These are phyloP conservation scores for Circinella umbellata DNA, from an alignment of 371 early-diverging fungal genomes.

Conservation along the genomic window DNA sequence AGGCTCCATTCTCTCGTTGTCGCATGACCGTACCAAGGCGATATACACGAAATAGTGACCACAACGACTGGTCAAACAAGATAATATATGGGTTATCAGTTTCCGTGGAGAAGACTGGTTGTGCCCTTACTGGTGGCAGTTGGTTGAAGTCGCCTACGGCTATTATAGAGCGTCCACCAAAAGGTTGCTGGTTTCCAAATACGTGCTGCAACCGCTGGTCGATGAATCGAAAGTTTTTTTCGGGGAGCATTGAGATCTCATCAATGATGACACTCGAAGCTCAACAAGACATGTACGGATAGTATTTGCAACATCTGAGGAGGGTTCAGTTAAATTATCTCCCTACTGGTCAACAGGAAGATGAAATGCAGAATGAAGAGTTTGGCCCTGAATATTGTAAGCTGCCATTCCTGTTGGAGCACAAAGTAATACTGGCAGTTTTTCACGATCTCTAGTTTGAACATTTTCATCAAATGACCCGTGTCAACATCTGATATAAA, in stretches of 20 bases:
- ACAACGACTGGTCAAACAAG: neutral
- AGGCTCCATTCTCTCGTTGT: conserved; percentile 11
- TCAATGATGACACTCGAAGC: neutral
- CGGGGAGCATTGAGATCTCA: neutral
- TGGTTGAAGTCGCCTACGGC: conserved; percentile 16
- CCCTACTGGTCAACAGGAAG: conserved; percentile 4
- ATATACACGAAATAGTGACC: conserved; percentile 10
- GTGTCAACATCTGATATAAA: conserved; percentile 7
- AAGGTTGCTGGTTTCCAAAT: neutral
- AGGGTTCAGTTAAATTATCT: neutral
- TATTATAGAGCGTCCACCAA: neutral
- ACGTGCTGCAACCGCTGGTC: neutral
- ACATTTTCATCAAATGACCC: conserved; percentile 7
- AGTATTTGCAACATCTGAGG: neutral
- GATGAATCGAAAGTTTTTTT: neutral
- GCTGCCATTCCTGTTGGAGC: conserved; percentile 16
- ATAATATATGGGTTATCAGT: neutral
- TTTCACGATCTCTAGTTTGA: neutral
- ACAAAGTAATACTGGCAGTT: conserved; percentile 12
- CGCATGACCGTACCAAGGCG: conserved; percentile 12
- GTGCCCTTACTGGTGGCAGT: conserved; percentile 8
- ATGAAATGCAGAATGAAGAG: conserved; percentile 1
- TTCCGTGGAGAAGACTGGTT: neutral
- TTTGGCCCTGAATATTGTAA: conserved; percentile 10
- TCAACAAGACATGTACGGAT: neutral